A percentile compares a stretch with the other conserved stretches of the same genome.
Evolutionary conservation across 2,329 filamentous ascomycete species (phyloP).

Genomic region (Exophiala phaeomuriformis): DNA sequence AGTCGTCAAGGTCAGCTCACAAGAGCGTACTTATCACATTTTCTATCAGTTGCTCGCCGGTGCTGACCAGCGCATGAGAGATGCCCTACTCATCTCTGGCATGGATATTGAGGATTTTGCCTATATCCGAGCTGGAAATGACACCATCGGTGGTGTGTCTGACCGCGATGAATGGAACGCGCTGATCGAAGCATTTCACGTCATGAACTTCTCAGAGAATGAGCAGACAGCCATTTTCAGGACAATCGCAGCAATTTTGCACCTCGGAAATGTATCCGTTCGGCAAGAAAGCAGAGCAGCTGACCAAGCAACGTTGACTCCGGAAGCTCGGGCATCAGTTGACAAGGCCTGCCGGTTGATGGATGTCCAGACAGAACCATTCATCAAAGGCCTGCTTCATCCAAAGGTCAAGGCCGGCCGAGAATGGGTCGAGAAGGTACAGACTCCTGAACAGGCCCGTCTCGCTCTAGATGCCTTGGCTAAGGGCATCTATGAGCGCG

Average conservation of each 20-base stretch:
- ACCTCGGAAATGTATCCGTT: constrained; percentile 85
- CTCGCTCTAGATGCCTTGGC: constrained; percentile 82
- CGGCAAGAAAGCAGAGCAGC: constrained; percentile 83
- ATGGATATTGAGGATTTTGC: constrained; percentile 78
- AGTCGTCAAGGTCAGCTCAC: constrained; percentile 77
- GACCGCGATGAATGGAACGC: constrained; percentile 85
- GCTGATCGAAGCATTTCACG: constrained; percentile 81
- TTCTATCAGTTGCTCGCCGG: constrained; percentile 94
- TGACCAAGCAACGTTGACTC: constrained; percentile 77
- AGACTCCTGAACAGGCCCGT: constrained; percentile 92
- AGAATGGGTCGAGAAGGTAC: constrained; percentile 98
- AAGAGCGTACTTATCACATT: constrained; percentile 92
- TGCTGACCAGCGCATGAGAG: constrained; percentile 64
- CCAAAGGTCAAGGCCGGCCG: constrained; percentile 90
- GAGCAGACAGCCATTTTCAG: constrained; percentile 78
- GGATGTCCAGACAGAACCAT: constrained; percentile 75
- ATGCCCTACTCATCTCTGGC: constrained; percentile 66
- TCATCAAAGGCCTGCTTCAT: constrained; percentile 80
- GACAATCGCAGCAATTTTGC: constrained; percentile 83
- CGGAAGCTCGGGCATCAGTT: constrained; percentile 67
- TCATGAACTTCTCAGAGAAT: constrained; percentile 86
- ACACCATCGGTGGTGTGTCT: constrained; percentile 82
- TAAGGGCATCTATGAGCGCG: constrained; percentile 95
- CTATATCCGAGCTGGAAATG: constrained; percentile 86
- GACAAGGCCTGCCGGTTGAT: constrained; percentile 74